These are phyloP conservation scores for Exobasidium cylindrosporum DNA, from an alignment of 1,284 basidiomycete genomes.

Conservation along the genomic window DNA sequence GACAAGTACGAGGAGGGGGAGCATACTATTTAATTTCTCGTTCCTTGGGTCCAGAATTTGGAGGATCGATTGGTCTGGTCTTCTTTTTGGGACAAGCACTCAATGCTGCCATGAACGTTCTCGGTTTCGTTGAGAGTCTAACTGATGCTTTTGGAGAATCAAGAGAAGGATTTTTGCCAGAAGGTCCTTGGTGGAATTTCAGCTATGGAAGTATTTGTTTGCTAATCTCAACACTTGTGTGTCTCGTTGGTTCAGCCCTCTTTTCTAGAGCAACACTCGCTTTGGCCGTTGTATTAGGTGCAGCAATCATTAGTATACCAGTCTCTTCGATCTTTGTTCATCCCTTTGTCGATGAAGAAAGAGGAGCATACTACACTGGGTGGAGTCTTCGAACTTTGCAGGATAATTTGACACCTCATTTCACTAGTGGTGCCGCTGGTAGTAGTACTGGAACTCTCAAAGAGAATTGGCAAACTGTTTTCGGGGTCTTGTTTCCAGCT, in stretches of 20 bases:
- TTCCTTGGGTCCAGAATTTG: constrained; percentile 53
- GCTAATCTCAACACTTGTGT: constrained; percentile 45
- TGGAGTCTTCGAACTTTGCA: constrained; percentile 45
- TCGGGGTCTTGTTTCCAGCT: constrained; percentile 53
- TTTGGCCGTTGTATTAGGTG: constrained; percentile 44
- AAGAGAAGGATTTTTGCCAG: constrained; percentile 40
- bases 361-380: constrained; percentile 51
- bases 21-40: constrained; percentile 55
- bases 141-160: constrained; percentile 47
- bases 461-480: constrained; percentile 50
- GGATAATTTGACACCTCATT: constrained; percentile 47
- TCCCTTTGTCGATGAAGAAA: constrained; percentile 46
- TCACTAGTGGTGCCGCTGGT: constrained; percentile 50
- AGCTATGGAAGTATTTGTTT: constrained; percentile 48
- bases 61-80: constrained; percentile 53
- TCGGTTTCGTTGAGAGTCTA: constrained; percentile 53
- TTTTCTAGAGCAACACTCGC: constrained; percentile 48
- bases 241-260: constrained; percentile 48
- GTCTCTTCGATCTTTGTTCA: constrained; percentile 42
- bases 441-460: constrained; percentile 33
- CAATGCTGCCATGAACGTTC: constrained; percentile 53
- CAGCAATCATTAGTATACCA: constrained; percentile 48
- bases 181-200: constrained; percentile 50
- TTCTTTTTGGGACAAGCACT: constrained; percentile 53
- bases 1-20: constrained; percentile 53